Base-by-base conservation (phyloP, 1,284 basidiomycete species). In the Acaromyces ingoldii region DNA sequence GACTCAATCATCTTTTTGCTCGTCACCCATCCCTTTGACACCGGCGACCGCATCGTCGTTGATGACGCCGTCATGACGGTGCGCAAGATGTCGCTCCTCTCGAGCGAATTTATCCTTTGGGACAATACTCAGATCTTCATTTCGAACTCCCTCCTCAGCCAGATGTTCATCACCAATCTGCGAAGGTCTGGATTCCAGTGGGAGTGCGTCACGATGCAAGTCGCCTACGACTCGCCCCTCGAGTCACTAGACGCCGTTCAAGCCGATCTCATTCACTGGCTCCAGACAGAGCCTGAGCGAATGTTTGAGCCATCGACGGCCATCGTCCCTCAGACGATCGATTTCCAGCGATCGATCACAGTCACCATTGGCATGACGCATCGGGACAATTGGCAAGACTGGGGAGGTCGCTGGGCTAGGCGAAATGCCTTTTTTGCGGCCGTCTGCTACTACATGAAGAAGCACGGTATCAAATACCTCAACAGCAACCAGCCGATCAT, bases 1-100 rank as follows among this genome's bases (percentile, higher is more conserved):
- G 70, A 73, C 55, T 70, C 67, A 36, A 73, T 73, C 60, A 63
- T 73, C 47, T 73, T 73, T 54, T 52, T 71, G 37, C 70, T 73
- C 11, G 57, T 73, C 58, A 70, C 70, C 10, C 70, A 73, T 44
- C 66, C 70, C 6, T 72, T 68, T 45, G 70, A 73, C 36, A 72
- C 70, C 5, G 70, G 70, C 30, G 70, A 73, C 34, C 54, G 69
- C 3, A 65, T 71, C 33, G 49, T 53, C 50, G 58, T 73, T 15
- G 57, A 49, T 21, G 62, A 65, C 10, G 42, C 47, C 15, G 58
- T 65, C 38, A 61, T 72, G 21, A 56, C 60, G 0, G 69, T 73
- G 52, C 69, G 67, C 57, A 60, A 55, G 47, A 71, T 73, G 61
- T 62, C 59, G 11, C 54, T 73, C 30, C 61, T 72, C n/a, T 72